These are phyloP conservation scores for Ogataea neopini DNA, from an alignment of 805 yeast species.

Conservation along the genomic window DNA sequence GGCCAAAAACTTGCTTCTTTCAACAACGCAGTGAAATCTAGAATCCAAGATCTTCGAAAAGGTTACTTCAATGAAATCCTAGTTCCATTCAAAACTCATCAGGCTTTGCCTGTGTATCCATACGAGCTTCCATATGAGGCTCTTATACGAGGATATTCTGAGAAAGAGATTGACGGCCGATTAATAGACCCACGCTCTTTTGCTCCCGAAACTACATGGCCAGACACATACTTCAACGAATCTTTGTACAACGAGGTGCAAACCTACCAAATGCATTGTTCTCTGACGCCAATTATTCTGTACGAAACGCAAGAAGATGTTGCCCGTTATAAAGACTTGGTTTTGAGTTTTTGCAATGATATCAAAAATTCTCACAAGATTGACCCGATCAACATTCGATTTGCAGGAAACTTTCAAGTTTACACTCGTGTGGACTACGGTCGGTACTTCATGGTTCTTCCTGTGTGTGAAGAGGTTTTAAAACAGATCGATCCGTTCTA, in stretches of 20 bases:
- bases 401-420: slow-evolving; percentile 11
- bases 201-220: slow-evolving; percentile 24
- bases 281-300: slow-evolving; percentile 30
- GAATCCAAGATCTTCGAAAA: slow-evolving; percentile 21
- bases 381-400: slow-evolving; percentile 7
- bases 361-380: slow-evolving; percentile 7
- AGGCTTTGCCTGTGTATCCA: slow-evolving; percentile 14
- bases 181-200: slow-evolving; percentile 24
- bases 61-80: slow-evolving; percentile 25
- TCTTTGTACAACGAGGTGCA: slow-evolving; percentile 15
- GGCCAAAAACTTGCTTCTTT: slow-evolving; percentile 15
- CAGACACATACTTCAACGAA: slow-evolving; percentile 21
- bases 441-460: slow-evolving; percentile 18
- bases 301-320: slow-evolving; percentile 16
- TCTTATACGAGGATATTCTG: slow-evolving; percentile 24
- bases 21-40: slow-evolving; percentile 18
- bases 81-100: slow-evolving; percentile 18
- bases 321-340: slow-evolving; percentile 15
- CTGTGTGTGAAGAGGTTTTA: slow-evolving; percentile 7
- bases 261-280: slow-evolving; percentile 22
- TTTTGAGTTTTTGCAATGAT: slow-evolving; percentile 11
- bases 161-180: slow-evolving; percentile 17
- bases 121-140: slow-evolving; percentile 29
- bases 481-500: slow-evolving; percentile 8
- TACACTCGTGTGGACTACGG: slow-evolving; percentile 19